Percentiles rank a stretch among this genome's conserved stretches.
Evolutionary conservation across 768 basidiomycete species (phyloP).

Genomic region (Boletus subcaerulescens): DNA sequence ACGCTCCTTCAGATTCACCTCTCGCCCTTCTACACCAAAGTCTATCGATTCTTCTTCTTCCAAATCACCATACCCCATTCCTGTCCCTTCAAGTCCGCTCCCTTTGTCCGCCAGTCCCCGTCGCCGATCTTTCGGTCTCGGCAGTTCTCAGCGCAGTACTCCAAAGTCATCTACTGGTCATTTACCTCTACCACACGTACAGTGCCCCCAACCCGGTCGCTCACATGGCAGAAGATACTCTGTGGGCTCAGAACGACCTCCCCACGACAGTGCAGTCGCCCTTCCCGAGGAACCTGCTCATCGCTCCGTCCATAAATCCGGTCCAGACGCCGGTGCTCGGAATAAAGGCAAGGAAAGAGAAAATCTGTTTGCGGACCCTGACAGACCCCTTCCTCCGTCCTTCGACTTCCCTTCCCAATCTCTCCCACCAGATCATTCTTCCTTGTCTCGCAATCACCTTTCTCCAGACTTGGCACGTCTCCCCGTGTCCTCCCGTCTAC

Average conservation of each 20-base stretch:
- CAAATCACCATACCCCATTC: conserved; percentile 24
- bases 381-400: conserved; percentile 10
- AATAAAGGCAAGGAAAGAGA: conserved; percentile 31
- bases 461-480: conserved; percentile 9
- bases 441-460: conserved; percentile 10
- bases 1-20: conserved; percentile 31
- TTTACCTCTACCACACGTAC: conserved; percentile 25
- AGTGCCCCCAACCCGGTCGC: conserved; percentile 9
- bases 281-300: conserved; percentile 26
- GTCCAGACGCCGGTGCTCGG: conserved; percentile 12
- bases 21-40: conserved; percentile 32
- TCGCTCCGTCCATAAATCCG: conserved; percentile 8
- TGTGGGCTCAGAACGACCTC: conserved; percentile 28
- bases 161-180: conserved; percentile 30
- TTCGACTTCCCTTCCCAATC: conserved; percentile 21
- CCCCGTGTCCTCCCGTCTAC: conserved; percentile 11
- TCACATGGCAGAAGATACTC: conserved; percentile 29
- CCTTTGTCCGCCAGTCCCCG: conserved; percentile 35
- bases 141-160: conserved; percentile 24
- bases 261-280: conserved; percentile 34
- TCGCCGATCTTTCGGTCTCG: conserved; percentile 32
- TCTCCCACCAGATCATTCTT: conserved; percentile 18
- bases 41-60: conserved; percentile 16
- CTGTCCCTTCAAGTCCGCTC: conserved; percentile 28
- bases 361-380: background rate